Evolutionary conservation across 164 flowering plant genomes (phyloP), one percentile per base, ranked within the genome.

Genomic region (Warburgia ugandensis): DNA sequence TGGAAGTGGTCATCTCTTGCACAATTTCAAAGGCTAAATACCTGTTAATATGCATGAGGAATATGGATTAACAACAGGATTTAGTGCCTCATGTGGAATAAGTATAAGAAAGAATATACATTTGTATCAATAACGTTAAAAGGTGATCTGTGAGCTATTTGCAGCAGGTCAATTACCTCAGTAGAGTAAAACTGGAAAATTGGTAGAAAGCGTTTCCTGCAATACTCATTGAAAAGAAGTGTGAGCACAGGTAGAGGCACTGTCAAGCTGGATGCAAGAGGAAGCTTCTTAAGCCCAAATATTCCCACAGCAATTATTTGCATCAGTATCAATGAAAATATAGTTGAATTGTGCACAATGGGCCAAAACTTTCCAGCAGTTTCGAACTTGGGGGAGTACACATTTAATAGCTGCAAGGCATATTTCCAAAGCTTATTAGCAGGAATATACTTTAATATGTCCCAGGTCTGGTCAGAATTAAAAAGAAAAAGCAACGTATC

Each of bases 331-430:
- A 92, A 65, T 33, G 94, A 80, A 71, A 81, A 83, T 33, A 92
- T 76, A 17, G 73, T 83, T 38, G 83, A 70, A 37, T 73, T 68
- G 56, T 92, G 96, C 61, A 85, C 88, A 22, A 74, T 74, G 12
- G 98, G 96, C 98, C 98, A 92, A 53, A 74, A 85, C 68, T 61
- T 74, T 43, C 96, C 98, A 40, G 76, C 86, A 39, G 94, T 81
- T 48, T 88, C 91, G 57, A 61, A 85, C 68, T 73, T 83, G 38
- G 84, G 76, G 27, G 50, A 58, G 55, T 83, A 92, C n/a, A 92
- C 85, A 70, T 80, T 88, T 55, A 91, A 42, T 8, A 91, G 57
- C 98, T 91, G 85, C 71, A 64, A 10, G 63, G 47, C 28, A 42
- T 25, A 61, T 21, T 61, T 40, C 25, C 23, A 33, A 33, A 55